Evolutionary conservation across 2,329 filamentous ascomycete genomes (phyloP).

Genomic region (Aspergillus sp.): DNA sequence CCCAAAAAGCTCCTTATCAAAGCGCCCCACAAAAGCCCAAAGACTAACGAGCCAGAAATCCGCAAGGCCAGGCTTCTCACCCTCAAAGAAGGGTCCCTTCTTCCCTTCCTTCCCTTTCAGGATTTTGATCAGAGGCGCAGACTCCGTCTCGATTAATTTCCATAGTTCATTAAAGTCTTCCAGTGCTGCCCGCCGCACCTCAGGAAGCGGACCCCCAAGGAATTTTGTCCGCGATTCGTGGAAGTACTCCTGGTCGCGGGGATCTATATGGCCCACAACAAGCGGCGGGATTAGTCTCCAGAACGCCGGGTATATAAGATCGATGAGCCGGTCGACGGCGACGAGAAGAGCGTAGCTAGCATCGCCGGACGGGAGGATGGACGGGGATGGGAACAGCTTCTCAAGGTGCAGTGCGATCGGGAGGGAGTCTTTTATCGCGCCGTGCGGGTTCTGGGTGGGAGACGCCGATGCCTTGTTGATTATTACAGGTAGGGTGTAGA

Average conservation of each 20-base stretch:
- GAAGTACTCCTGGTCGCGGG: slow-evolving; percentile 29
- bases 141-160: slow-evolving; percentile 20
- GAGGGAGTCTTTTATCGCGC: slow-evolving; percentile 32
- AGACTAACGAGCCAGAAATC: slow-evolving; percentile 24
- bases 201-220: slow-evolving; percentile 27
- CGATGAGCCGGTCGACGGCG: slow-evolving; percentile 11
- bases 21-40: slow-evolving; percentile 27
- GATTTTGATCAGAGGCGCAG: slow-evolving; percentile 20
- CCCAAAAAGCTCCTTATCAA: slow-evolving; percentile 21
- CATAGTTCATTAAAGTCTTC: slow-evolving; percentile 5
- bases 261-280: slow-evolving; percentile 24
- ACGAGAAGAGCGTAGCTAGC: slow-evolving; percentile 29
- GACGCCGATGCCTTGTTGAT: slow-evolving; percentile 23
- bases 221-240: slow-evolving; percentile 21
- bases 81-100: slow-evolving; percentile 32
- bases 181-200: slow-evolving; percentile 20
- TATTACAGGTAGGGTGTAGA: slow-evolving; percentile 34
- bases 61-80: slow-evolving; percentile 28
- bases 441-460: slow-evolving; percentile 17
- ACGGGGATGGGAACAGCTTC: slow-evolving; percentile 23
- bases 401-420: slow-evolving; percentile 33
- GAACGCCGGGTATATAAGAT: not conserved
- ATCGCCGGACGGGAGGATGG: slow-evolving; percentile 34
- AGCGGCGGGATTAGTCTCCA: slow-evolving; percentile 20
- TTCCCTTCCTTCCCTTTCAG: slow-evolving; percentile 26